A percentile compares a stretch with the other conserved stretches of the same genome.
Evolutionary conservation across 768 basidiomycete species (phyloP).

Genomic region (Russula vinacea): DNA sequence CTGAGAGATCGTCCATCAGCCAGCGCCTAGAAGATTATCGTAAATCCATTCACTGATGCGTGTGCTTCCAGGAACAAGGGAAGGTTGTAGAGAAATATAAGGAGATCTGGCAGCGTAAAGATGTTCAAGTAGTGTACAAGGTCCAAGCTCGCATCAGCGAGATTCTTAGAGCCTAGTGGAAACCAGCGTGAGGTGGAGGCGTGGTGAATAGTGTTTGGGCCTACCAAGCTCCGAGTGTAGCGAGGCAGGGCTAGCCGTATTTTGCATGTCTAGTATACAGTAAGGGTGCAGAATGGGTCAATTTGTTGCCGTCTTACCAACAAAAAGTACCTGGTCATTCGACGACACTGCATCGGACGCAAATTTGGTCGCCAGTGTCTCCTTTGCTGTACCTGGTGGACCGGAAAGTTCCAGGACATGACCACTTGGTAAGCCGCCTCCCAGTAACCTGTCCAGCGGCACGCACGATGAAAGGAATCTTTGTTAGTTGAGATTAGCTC

Average conservation of each 20-base stretch:
- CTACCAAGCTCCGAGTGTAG: slow-evolving; percentile 35
- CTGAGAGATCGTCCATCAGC: slow-evolving; percentile 37
- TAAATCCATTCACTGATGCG: slow-evolving; percentile 42
- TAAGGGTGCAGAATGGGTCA: slow-evolving; percentile 17
- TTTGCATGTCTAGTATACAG: slow-evolving; percentile 45
- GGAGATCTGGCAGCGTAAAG: slow-evolving; percentile 50
- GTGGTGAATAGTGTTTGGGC: neutral
- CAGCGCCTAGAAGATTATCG: neutral
- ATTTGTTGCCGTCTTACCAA: slow-evolving; percentile 46
- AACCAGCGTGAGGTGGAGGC: neutral
- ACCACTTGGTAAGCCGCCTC: slow-evolving; percentile 59
- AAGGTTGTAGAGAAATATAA: slow-evolving; percentile 58
- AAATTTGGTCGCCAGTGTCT: slow-evolving; percentile 50
- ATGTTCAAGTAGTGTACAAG: slow-evolving; percentile 45
- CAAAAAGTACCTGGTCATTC: slow-evolving; percentile 55
- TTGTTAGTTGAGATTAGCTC: slow-evolving; percentile 37
- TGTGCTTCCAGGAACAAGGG: slow-evolving; percentile 44
- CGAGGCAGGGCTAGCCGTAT: slow-evolving; percentile 42
- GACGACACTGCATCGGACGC: slow-evolving; percentile 47
- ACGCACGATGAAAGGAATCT: slow-evolving; percentile 44
- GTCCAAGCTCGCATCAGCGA: slow-evolving; percentile 24
- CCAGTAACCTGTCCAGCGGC: slow-evolving; percentile 57
- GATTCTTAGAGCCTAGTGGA: slow-evolving; percentile 31
- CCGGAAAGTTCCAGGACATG: slow-evolving; percentile 72
- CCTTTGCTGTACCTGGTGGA: slow-evolving; percentile 69